phyloP scores from a whole-genome alignment of 2,329 filamentous ascomycete genomes.

The Stemphylium vesicarium region DNA sequence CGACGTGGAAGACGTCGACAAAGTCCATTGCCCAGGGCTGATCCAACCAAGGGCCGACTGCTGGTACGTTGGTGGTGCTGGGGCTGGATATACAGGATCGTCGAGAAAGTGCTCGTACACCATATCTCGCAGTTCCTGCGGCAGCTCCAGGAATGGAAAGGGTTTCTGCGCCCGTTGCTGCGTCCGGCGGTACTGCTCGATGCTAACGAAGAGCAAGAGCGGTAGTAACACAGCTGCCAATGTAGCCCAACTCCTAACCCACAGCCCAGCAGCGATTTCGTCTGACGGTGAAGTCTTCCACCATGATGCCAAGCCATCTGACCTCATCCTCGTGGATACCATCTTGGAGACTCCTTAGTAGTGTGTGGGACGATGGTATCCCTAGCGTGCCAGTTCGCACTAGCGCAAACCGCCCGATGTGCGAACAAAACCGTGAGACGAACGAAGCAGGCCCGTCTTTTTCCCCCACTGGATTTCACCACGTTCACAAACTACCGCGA shows the following conservation, averaged over 20 bases:
- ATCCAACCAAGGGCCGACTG: slow-evolving; percentile 26
- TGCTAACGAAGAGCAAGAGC: slow-evolving; percentile 13
- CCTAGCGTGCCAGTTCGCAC: not conserved
- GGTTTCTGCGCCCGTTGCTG: slow-evolving; percentile 23
- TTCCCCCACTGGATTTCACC: too few relatives aligned
- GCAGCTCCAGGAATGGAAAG: slow-evolving; percentile 40
- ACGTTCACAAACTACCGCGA: too few relatives aligned
- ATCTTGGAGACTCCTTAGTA: not conserved
- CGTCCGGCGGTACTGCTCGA: slow-evolving; percentile 28
- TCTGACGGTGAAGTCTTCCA: not conserved
- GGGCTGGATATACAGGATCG: slow-evolving; percentile 38
- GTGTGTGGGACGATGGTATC: not conserved
- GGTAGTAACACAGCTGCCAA: slow-evolving; percentile 20
- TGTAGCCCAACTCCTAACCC: not conserved
- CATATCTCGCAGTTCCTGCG: slow-evolving; percentile 43
- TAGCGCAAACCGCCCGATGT: not conserved
- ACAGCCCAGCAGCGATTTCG: not conserved
- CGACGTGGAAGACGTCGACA: not conserved
- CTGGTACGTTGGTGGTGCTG: slow-evolving; percentile 15
- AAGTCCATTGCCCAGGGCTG: slow-evolving; percentile 13
- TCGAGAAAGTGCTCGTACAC: slow-evolving; percentile 42
- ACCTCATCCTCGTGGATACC: not conserved
- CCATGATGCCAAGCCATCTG: not conserved
- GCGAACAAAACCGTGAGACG: too few relatives aligned
- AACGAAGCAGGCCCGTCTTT: too few relatives aligned